Evolutionary conservation across 352 stramenopile species (phyloP).

Genomic region (Blastocystis sp.): DNA sequence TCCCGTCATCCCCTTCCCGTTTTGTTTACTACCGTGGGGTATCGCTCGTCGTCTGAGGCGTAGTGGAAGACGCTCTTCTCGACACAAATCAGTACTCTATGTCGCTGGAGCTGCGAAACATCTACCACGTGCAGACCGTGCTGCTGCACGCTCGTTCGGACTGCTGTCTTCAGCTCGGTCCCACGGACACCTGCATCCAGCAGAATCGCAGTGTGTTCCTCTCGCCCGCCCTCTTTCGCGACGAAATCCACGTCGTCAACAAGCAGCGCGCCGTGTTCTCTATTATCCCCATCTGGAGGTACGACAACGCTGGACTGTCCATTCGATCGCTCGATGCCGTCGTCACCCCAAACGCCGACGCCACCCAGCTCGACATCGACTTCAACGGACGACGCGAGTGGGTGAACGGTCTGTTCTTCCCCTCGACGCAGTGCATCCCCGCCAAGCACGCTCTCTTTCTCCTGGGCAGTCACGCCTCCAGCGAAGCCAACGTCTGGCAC

Average conservation of each 20-base stretch:
- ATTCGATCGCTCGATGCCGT: not conserved
- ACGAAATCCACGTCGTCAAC: not conserved
- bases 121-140: not conserved
- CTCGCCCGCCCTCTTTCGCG: not conserved
- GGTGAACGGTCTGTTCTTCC: slow-evolving; percentile 8
- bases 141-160: not conserved
- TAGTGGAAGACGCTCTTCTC: not conserved
- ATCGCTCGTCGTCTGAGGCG: not conserved
- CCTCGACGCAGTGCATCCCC: not conserved
- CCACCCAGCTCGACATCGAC: not conserved
- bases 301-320: not conserved
- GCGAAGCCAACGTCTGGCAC: not conserved
- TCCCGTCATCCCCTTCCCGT: not conserved
- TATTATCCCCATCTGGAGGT: slow-evolving; percentile 1
- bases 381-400: slow-evolving; percentile 25
- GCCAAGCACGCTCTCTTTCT: not conserved
- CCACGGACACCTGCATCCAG: not conserved
- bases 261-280: not conserved
- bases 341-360: not conserved
- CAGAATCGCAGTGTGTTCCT: not conserved
- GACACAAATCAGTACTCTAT: not conserved
- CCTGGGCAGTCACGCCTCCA: not conserved
- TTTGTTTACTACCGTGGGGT: not conserved
- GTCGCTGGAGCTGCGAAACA: not conserved
- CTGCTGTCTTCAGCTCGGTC: not conserved